Percentiles rank a stretch among this genome's conserved stretches.
phyloP scores from a whole-genome alignment of 2,329 filamentous ascomycete genomes.

The Penicillium carneum region DNA sequence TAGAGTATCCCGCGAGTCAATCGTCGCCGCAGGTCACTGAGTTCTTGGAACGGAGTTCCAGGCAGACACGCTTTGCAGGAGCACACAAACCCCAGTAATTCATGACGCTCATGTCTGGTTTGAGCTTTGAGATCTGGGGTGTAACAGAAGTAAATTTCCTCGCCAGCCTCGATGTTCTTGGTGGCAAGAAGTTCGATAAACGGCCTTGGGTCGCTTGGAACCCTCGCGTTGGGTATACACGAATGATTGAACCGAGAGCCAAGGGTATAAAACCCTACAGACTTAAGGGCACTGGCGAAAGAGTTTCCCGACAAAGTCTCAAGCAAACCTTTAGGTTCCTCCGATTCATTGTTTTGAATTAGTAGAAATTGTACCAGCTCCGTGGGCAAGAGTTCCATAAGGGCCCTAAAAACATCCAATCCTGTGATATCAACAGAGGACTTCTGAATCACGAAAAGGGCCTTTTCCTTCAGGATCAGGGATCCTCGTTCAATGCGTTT shows the following conservation, averaged over 20 bases:
- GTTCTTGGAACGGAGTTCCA: not conserved
- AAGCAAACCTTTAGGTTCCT: not conserved
- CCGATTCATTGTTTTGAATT: not conserved
- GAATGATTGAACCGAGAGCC: constrained; percentile 4
- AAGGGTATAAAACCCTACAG: not conserved
- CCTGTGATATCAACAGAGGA: not conserved
- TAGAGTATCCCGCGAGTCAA: not conserved
- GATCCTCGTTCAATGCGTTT: not conserved
- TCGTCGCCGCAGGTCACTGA: not conserved
- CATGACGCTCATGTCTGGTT: not conserved
- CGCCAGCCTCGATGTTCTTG: not conserved
- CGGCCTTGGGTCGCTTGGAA: no score
- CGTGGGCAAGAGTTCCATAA: not conserved
- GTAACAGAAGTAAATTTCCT: not conserved
- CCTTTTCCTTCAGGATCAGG: not conserved
- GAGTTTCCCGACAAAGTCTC: not conserved
- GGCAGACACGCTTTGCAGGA: not conserved
- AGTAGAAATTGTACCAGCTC: not conserved
- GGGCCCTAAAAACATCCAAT: not conserved
- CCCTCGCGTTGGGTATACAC: not conserved
- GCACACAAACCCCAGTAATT: not conserved
- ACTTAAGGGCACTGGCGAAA: not conserved
- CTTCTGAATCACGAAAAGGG: not conserved
- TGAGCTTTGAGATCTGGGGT: not conserved
- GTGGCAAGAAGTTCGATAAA: not conserved